phyloP scores from a whole-genome alignment of 2,329 filamentous ascomycete species.

The Parastagonospora nodorum region DNA sequence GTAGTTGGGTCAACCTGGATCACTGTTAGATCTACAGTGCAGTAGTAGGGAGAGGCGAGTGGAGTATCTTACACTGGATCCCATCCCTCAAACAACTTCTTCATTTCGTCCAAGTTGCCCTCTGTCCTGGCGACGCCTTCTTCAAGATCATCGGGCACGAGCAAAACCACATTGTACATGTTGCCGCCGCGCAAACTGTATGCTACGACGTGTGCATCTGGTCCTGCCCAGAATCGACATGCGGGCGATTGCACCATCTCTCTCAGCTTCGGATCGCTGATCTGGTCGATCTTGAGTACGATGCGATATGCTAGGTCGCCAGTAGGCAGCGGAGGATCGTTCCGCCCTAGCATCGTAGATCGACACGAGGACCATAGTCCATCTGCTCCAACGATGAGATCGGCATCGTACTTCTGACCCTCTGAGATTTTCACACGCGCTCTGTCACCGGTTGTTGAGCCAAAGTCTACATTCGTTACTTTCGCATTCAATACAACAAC shows the following conservation, averaged over 20 bases:
- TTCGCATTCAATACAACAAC: constrained; percentile 55
- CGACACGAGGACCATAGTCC: constrained; percentile 67
- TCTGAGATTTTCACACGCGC: constrained; percentile 48
- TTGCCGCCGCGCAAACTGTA: constrained; percentile 65
- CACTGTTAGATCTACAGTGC: constrained; percentile 3
- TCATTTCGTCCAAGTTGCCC: constrained; percentile 66
- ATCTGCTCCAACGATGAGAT: constrained; percentile 67
- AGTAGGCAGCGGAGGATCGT: constrained; percentile 50
- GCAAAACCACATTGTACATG: constrained; percentile 69
- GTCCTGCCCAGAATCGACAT: constrained; percentile 68
- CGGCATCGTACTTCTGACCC: constrained; percentile 48
- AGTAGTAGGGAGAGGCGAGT: neutral
- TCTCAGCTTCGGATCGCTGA: constrained; percentile 57
- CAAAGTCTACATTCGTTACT: constrained; percentile 56
- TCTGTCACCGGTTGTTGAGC: constrained; percentile 30
- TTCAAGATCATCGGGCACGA: constrained; percentile 68
- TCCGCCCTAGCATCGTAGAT: constrained; percentile 33
- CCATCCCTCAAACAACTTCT: constrained; percentile 64
- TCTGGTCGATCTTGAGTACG: constrained; percentile 58
- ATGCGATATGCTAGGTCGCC: constrained; percentile 70
- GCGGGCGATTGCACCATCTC: constrained; percentile 59
- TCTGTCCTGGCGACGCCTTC: constrained; percentile 56
- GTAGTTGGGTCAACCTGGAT: constrained; percentile 23
- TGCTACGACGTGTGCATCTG: constrained; percentile 64
- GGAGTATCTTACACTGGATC: constrained; percentile 57